phyloP scores from a whole-genome alignment of 2,329 filamentous ascomycete genomes.

The Leptographium wingfieldii region DNA sequence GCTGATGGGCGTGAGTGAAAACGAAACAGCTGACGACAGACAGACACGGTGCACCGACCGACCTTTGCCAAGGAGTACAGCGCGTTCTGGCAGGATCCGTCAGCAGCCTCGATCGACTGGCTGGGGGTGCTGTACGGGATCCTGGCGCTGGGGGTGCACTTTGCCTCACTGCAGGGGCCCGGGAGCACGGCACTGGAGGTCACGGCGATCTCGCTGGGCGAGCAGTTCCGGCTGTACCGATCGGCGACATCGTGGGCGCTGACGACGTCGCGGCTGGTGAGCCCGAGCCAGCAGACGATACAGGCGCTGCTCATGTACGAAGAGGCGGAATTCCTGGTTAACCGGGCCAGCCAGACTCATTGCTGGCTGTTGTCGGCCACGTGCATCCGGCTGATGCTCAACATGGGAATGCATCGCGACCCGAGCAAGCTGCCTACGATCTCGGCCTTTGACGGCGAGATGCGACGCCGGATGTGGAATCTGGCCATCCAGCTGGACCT shows the following conservation, averaged over 20 bases:
- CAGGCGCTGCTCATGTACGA: constrained; percentile 39
- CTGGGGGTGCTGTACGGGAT: constrained; percentile 21
- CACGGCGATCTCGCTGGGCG: constrained; percentile 22
- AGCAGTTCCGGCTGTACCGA: constrained; percentile 35
- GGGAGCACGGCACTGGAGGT: constrained; percentile 16
- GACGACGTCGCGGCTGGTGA: constrained; percentile 35
- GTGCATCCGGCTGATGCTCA: constrained; percentile 40
- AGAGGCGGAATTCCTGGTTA: constrained; percentile 40
- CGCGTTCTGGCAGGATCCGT: constrained; percentile 18
- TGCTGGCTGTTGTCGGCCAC: constrained; percentile 40
- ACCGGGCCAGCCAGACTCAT: constrained; percentile 36
- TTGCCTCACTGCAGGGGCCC: constrained; percentile 30
- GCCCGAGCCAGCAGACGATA: constrained; percentile 34
- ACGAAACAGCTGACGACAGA: not conserved
- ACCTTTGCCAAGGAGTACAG: constrained; percentile 16
- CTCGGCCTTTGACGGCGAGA: constrained; percentile 39
- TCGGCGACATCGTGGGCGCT: constrained; percentile 39
- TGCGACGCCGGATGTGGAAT: constrained; percentile 40
- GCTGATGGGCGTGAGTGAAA: not conserved
- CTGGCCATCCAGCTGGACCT: constrained; percentile 47
- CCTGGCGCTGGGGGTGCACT: constrained; percentile 23
- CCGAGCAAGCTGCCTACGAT: constrained; percentile 37
- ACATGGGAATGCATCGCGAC: constrained; percentile 47
- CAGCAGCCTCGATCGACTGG: constrained; percentile 13
- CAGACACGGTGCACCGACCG: constrained; percentile 28